Percentiles rank a stretch among this genome's conserved stretches.
Conservation (phyloP, 441 rosid genomes). For the Erodium texanum region DNA sequence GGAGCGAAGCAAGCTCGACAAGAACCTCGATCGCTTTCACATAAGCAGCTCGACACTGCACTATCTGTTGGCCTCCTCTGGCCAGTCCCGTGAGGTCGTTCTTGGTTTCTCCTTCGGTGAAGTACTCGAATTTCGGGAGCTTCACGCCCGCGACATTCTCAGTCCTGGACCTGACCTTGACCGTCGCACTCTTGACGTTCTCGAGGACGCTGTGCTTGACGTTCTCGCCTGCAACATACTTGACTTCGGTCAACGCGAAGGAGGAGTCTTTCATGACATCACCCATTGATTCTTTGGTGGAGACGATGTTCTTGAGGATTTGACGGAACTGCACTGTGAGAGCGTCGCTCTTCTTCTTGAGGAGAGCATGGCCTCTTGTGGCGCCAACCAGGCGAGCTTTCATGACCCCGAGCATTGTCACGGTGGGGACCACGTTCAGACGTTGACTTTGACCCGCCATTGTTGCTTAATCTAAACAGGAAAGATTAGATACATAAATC, state of each 20-base stretch:
- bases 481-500: too few species aligned
- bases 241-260: slow-evolving; percentile 21
- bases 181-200: slow-evolving; percentile 20
- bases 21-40: slow-evolving; percentile 24
- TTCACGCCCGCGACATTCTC: slow-evolving; percentile 25
- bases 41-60: slow-evolving; percentile 19
- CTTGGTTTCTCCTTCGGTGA: slow-evolving; percentile 22
- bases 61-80: slow-evolving; percentile 23
- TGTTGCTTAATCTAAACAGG: slow-evolving; percentile 5
- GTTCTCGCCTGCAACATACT: slow-evolving; percentile 21
- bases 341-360: slow-evolving; percentile 24
- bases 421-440: slow-evolving; percentile 21
- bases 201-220: slow-evolving; percentile 20
- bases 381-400: slow-evolving; percentile 23
- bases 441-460: slow-evolving; percentile 24
- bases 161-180: slow-evolving; percentile 19
- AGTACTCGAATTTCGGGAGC: slow-evolving; percentile 23
- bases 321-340: slow-evolving; percentile 21
- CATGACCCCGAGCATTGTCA: slow-evolving; percentile 21
- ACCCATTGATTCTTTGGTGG: slow-evolving; percentile 21
- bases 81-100: slow-evolving; percentile 21
- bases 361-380: slow-evolving; percentile 23
- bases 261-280: slow-evolving; percentile 22
- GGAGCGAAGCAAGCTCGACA: slow-evolving; percentile 22
- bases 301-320: slow-evolving; percentile 20